Conservation (phyloP, 169 alveolate species). For the Cryptosporidium bovis region DNA sequence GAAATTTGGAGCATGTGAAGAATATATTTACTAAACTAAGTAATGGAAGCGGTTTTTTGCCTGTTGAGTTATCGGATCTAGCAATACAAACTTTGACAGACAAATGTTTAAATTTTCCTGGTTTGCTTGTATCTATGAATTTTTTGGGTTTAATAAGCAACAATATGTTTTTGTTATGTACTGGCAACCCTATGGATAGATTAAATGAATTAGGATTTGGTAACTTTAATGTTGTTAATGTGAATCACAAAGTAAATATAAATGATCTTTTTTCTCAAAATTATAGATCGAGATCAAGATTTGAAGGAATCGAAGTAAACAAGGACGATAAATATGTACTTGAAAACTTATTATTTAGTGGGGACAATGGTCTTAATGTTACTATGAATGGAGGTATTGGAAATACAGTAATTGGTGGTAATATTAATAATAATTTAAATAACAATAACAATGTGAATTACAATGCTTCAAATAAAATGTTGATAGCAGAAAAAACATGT, state of each 20-base stretch:
- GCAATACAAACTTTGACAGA: slow-evolving; percentile 79
- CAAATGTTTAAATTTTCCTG: slow-evolving; percentile 77
- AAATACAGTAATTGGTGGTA: background rate
- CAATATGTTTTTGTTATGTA: slow-evolving; percentile 35
- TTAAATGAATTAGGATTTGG: slow-evolving; percentile 30
- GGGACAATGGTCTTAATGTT: no score
- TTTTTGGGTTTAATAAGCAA: slow-evolving; percentile 51
- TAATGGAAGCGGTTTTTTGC: slow-evolving; percentile 77
- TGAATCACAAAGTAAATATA: slow-evolving; percentile 7
- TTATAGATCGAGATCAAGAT: background rate
- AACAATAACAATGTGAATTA: no score
- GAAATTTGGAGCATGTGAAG: slow-evolving; percentile 69
- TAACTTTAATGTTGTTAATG: slow-evolving; percentile 4
- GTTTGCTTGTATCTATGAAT: slow-evolving; percentile 77
- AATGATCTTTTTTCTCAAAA: background rate
- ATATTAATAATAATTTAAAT: no score
- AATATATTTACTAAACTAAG: slow-evolving; percentile 76
- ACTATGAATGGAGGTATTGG: background rate
- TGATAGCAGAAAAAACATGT: slow-evolving; percentile 8
- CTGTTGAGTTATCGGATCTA: slow-evolving; percentile 78
- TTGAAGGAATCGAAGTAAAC: background rate
- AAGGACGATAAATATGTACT: background rate
- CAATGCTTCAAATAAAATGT: background rate
- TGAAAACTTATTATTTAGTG: no score
- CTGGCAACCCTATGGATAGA: slow-evolving; percentile 32